Conservation (phyloP, 371 early-diverging fungal species). For the Rhizopus stolonifer region DNA sequence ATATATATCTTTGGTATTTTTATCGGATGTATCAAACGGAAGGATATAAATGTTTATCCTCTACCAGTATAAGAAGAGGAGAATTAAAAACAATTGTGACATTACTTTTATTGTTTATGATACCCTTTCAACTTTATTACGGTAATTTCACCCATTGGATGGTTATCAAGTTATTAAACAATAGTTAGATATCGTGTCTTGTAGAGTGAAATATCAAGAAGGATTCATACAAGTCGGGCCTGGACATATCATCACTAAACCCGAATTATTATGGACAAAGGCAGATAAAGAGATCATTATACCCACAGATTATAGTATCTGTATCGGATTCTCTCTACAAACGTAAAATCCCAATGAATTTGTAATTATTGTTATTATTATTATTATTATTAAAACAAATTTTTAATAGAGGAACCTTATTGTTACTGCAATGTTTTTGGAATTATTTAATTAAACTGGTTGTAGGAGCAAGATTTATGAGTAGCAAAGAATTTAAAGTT, state of each 20-base stretch:
- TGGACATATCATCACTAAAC: conserved; percentile 36
- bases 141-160: conserved; percentile 21
- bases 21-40: conserved; percentile 35
- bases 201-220: conserved; percentile 51
- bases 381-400: no score
- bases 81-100: conserved; percentile 52
- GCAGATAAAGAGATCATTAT: conserved; percentile 37
- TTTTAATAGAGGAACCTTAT: conserved; percentile 37
- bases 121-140: conserved; percentile 52
- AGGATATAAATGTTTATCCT: conserved; percentile 35
- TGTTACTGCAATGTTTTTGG: conserved; percentile 56
- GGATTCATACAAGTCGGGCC: conserved; percentile 31
- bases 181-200: conserved; percentile 35
- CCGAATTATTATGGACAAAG: conserved; percentile 43
- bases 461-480: conserved; percentile 49
- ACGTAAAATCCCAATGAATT: conserved; percentile 27
- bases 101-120: conserved; percentile 35
- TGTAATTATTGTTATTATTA: no score
- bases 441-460: conserved; percentile 51
- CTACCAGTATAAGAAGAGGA: conserved; percentile 33
- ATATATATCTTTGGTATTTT: conserved; percentile 36
- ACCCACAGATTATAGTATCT: conserved; percentile 44
- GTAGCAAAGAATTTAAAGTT: conserved; percentile 48
- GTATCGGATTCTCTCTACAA: conserved; percentile 48
- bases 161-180: background rate